Base-by-base conservation (phyloP, 176 grass and related monocot species). In the Rhynchospora tenuis region DNA sequence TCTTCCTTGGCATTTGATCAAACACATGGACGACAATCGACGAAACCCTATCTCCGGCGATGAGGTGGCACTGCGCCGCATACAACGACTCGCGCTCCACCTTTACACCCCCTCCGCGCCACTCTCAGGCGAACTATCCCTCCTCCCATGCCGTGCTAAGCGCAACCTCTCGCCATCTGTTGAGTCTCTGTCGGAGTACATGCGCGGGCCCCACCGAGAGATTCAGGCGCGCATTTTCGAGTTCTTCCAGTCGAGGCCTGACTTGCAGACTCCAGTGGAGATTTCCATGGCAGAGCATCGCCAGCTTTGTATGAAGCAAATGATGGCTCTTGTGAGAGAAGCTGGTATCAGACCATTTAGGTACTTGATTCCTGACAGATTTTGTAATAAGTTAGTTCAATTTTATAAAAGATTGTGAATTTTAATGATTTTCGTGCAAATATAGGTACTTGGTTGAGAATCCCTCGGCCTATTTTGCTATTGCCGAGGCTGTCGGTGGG, bases 261-360 rank as follows among this genome's bases (percentile, higher is more conserved):
- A 99, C 45, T 85, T 99, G 2, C 93, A 93, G 84, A 99, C 96
- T 44, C 96, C 96, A 33, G 96, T 99, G 26, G 96, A 90, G 86
- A 65, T 86, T 17, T 9, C 93, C 88, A 93, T 82, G 81, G 85
- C 82, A 8, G 91, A 84, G 43, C 96, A 99, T 83, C 89, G 93
- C 4, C 87, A 99, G 79, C 89, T 99, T 77, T 99, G 96, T 77
- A 95, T 92, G 88, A 85, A 85, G 12, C 96, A 95, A 88, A 90
- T 99, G 84, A 51, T 44, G 29, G 91, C 93, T 70, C 89, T 99
- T 8, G 96, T 99, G 17, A 84, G 84, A 5, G 96, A 95, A 4
- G 96, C 93, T 68, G 96, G 96, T 1, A 71, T 99, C 76, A 86
- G 88, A 10, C 96, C 96, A n/a, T 89, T 93, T 84, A 92, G 80